phyloP scores from a whole-genome alignment of 331 rosid genomes.

The Acacia concinna region DNA sequence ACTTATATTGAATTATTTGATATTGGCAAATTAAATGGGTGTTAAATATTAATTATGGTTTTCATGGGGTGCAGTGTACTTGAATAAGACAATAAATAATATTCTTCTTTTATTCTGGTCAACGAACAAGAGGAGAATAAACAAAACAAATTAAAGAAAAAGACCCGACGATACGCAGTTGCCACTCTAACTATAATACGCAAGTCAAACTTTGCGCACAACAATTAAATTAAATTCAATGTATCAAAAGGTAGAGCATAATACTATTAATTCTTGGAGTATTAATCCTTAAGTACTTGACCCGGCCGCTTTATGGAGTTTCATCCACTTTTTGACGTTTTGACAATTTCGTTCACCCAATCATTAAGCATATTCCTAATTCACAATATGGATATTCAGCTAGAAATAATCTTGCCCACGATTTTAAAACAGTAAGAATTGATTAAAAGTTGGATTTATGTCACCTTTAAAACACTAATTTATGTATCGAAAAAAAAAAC shows the following conservation, averaged over 20 bases:
- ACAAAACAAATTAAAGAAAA: not conserved
- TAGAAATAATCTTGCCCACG: not conserved
- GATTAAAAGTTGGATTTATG: not conserved
- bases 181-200: not conserved
- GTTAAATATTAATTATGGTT: not conserved
- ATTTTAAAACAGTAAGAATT: not conserved
- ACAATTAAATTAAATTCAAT: not conserved
- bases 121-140: not conserved
- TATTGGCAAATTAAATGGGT: not conserved
- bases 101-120: not conserved
- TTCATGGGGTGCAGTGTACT: not conserved
- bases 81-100: not conserved
- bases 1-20: not conserved
- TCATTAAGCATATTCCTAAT: constrained; percentile 21
- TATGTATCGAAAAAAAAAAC: no score
- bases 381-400: constrained; percentile 11
- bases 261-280: not conserved
- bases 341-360: not conserved
- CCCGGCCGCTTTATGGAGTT: constrained; percentile 13
- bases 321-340: not conserved
- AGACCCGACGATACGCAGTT: not conserved
- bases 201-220: not conserved
- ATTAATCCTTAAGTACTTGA: not conserved
- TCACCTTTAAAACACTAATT: not conserved
- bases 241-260: not conserved